Base-by-base conservation (phyloP, 495 filamentous ascomycete genomes). In the Cudoniella acicularis region DNA sequence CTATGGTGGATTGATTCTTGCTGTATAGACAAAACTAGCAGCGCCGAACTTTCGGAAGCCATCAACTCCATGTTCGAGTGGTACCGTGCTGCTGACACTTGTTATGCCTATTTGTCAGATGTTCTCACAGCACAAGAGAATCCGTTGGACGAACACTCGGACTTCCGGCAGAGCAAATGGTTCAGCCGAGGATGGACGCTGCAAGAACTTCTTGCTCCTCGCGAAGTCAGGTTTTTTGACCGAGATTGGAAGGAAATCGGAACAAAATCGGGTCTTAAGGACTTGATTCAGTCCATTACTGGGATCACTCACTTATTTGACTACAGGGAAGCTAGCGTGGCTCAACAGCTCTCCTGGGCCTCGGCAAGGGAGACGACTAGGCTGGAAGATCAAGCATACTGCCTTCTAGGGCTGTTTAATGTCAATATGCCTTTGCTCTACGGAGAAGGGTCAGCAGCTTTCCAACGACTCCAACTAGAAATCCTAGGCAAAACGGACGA, bases 1-100 rank as follows among this genome's bases (percentile, higher is more conserved):
- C n/a, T n/a, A n/a, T 36, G 13, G 9, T 78, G 75, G 75, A 65
- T 77, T 23, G 73, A 77, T 50, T 75, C 75, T 0, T 78, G 75
- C 51, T 78, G 75, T 52, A 78, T 77, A 61, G 70, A 78, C 73
- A 43, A 36, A 13, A 36, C 30, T 13, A 36, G 30, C 30, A 36
- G 30, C 13, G 30, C 30, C 4, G 30, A 36, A 36, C 30, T 36
- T 13, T 36, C 30, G 13, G 30, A 36, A 36, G 30, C 30, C 30
- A 36, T 36, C 30, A 75, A 75, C 52, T 67, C 63, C 20, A 74
- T 75, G 68, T 75, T 53, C 51, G 1, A 24, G 0, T 78, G 69
- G 73, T 77, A 76, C 26, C 9, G 45, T 2, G 16, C 60, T 0
- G 64, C 73, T 0, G 23, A 22, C 2, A 56, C 69, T 0, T 76